A percentile compares a stretch with the other conserved stretches of the same genome.
These are phyloP conservation scores for Voacanga thouarsii DNA, from an alignment of 257 asterid genomes.

Conservation along the genomic window DNA sequence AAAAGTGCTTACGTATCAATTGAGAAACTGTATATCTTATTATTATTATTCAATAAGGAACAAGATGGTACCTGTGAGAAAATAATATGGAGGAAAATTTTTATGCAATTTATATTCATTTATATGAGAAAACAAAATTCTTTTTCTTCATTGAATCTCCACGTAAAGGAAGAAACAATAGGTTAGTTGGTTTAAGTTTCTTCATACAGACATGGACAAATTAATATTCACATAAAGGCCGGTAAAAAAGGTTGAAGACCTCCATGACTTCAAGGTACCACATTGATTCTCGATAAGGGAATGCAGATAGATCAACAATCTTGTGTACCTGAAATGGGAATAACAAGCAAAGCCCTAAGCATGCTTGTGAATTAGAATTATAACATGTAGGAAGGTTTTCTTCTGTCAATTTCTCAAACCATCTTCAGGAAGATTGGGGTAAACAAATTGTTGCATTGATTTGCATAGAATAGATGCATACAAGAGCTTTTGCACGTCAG, in stretches of 20 bases:
- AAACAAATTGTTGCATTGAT: not conserved
- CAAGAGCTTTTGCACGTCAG: not conserved
- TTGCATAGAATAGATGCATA: not conserved
- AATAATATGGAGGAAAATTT: too few species aligned
- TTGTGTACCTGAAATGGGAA: conserved; percentile 74
- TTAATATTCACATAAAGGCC: conserved; percentile 46
- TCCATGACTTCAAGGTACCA: conserved; percentile 95
- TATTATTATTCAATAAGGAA: too few species aligned
- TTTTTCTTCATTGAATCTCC: too few species aligned
- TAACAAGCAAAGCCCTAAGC: not conserved
- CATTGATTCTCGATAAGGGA: conserved; percentile 86
- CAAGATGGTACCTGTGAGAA: too few species aligned
- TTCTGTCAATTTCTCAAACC: not conserved
- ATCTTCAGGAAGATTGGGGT: not conserved
- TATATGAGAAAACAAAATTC: too few species aligned
- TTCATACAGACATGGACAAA: not conserved
- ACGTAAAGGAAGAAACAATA: too few species aligned
- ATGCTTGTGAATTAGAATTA: not conserved
- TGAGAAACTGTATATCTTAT: too few species aligned
- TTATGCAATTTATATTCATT: too few species aligned
- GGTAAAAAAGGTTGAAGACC: conserved; percentile 74
- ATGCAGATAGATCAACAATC: conserved; percentile 70
- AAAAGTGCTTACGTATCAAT: too few species aligned
- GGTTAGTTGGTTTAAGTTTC: too few species aligned
- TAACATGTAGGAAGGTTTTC: not conserved